phyloP scores from a whole-genome alignment of 768 basidiomycete genomes.

The Pulveroboletus ravenelii region DNA sequence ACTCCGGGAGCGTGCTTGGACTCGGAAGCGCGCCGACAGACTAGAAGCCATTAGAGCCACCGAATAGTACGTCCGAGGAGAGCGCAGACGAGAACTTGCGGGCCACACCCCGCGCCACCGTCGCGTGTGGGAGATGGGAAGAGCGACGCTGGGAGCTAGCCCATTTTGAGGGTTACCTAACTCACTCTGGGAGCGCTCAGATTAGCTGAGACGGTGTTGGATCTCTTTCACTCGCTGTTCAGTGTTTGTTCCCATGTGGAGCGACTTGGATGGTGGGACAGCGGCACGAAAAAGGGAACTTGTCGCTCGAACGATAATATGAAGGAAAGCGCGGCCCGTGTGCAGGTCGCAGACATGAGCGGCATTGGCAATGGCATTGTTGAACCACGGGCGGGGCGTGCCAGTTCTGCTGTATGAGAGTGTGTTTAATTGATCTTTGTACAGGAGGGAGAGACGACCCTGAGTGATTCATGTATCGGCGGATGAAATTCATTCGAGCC shows the following conservation, averaged over 20 bases:
- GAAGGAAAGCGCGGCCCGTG: slow-evolving; percentile 1
- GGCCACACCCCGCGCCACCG: slow-evolving; percentile 17
- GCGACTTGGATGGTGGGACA: background rate
- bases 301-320: background rate
- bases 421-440: too few species aligned
- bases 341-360: slow-evolving; percentile 7
- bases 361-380: slow-evolving; percentile 11
- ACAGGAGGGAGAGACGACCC: slow-evolving; percentile 21
- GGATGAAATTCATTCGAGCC: slow-evolving; percentile 20
- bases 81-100: slow-evolving; percentile 15
- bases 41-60: slow-evolving; percentile 11
- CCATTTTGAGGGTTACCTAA: slow-evolving; percentile 1
- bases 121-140: slow-evolving; percentile 24
- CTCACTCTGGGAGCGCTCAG: slow-evolving; percentile 5
- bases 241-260: background rate
- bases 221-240: slow-evolving; percentile 6
- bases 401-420: too few species aligned
- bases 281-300: slow-evolving; percentile 14
- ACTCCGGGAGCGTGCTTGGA: slow-evolving; percentile 6
- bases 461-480: slow-evolving; percentile 17
- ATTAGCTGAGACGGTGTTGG: slow-evolving; percentile 15
- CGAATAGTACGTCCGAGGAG: slow-evolving; percentile 19
- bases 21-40: slow-evolving; percentile 3
- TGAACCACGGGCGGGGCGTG: too few species aligned
- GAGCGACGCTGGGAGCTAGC: background rate